Evolutionary conservation across 2,329 filamentous ascomycete genomes (phyloP).

Genomic region (Colletotrichum scovillei): DNA sequence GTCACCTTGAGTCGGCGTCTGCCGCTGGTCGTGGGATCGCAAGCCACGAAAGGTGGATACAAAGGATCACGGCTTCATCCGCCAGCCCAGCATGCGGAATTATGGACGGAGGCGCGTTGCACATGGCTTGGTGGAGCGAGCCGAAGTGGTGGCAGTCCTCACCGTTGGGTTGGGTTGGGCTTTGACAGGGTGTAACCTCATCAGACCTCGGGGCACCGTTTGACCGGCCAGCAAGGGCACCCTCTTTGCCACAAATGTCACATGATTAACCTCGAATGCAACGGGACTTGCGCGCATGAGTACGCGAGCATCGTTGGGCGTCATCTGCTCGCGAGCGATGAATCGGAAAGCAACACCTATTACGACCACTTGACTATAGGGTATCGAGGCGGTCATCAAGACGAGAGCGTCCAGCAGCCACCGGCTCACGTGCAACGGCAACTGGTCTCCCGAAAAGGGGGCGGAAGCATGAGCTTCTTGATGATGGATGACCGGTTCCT

Average conservation of each 20-base stretch:
- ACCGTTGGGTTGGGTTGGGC: slow-evolving; percentile 32
- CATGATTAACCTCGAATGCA: slow-evolving; percentile 17
- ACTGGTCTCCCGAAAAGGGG: background rate
- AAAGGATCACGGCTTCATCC: slow-evolving; percentile 31
- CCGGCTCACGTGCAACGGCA: background rate
- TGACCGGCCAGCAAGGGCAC: background rate
- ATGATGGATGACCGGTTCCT: slow-evolving; percentile 26
- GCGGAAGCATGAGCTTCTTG: slow-evolving; percentile 28
- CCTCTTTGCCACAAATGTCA: background rate
- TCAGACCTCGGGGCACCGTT: slow-evolving; percentile 10
- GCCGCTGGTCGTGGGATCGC: background rate
- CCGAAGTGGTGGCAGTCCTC: slow-evolving; percentile 10
- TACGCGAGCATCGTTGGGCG: background rate
- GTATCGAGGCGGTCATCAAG: background rate
- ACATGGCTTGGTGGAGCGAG: slow-evolving; percentile 20
- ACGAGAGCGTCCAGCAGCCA: background rate
- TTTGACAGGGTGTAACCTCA: slow-evolving; percentile 28
- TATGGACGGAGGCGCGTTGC: slow-evolving; percentile 1
- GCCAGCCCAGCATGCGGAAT: slow-evolving; percentile 28
- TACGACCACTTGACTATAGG: background rate
- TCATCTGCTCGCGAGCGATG: background rate
- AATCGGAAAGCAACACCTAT: background rate
- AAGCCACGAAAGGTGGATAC: slow-evolving; percentile 19
- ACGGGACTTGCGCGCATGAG: background rate
- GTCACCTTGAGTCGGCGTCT: background rate